Evolutionary conservation across 495 filamentous ascomycete genomes (phyloP), one percentile per base, ranked within the genome.

Genomic region (Lasiosphaeris hirsuta): DNA sequence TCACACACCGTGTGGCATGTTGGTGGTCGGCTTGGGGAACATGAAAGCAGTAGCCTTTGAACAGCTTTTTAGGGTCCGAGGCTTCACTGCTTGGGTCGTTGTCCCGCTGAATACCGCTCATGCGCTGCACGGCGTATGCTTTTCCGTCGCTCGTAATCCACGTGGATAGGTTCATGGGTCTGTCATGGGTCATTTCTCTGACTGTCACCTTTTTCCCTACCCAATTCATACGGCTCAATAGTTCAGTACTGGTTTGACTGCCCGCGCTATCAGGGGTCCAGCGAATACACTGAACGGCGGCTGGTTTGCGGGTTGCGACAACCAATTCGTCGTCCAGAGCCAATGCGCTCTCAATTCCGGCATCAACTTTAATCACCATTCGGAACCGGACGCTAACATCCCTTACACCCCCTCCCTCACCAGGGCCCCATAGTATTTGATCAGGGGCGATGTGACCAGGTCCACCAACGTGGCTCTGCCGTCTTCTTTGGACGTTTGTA

Each of bases 321-420:
- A 99, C 80, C 34, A 99, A 79, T 71, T 97, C 95, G 35, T 94
- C 88, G 61, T 97, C 95, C 38, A 97, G 78, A 3, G 95, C 93
- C 46, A 97, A 71, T n/a, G 87, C 90, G 61, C 76, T 81, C 62
- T 84, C 84, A 59, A 99, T 96, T 1, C 95, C 95, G 8, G 95
- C 95, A 70, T 99, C 94, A 17, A 99, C 90, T 72, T 95, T 95
- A 56, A 99, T 97, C 18, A 95, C 92, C 90, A 97, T 97, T 50
- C 94, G 82, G 74, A 99, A 97, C 15, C 90, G 85, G 43, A 97
- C 78, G 58, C 84, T 97, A 45, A 94, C 84, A 69, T 97, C 93
- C 42, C 82, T 82, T 15, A 96, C 86, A 1, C 89, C 89, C 53
- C 81, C 85, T n/a, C 86, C 86, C 68, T 96, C 88, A 4, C 85